phyloP scores from a whole-genome alignment of 192 early-diverging fungal genomes.

The Gonapodya sp. region DNA sequence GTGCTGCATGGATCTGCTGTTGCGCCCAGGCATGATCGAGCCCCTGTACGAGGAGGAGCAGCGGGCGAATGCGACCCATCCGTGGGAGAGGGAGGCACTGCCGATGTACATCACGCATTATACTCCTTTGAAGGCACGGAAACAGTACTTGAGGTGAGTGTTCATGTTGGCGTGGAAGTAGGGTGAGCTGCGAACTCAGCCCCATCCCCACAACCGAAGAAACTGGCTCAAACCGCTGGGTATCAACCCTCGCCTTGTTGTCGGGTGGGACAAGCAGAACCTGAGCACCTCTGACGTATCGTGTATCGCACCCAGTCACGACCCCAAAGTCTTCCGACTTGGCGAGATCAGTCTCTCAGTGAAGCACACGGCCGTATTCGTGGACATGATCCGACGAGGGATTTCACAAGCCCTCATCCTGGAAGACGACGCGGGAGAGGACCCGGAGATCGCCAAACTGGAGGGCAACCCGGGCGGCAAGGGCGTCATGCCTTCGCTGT shows the following conservation, averaged over 20 bases:
- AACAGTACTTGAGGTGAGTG: background rate
- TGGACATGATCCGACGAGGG: constrained; percentile 8
- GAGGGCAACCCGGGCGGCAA: background rate
- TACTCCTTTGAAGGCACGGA: constrained; percentile 2
- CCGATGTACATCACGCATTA: constrained; percentile 7
- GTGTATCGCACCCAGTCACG: constrained; percentile 1
- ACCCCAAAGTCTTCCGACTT: background rate
- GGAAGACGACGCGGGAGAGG: constrained; percentile 4
- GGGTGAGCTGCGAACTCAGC: background rate
- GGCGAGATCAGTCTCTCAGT: background rate
- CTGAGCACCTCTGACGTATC: background rate
- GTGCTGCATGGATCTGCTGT: constrained; percentile 1
- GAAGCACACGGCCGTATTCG: constrained; percentile 7
- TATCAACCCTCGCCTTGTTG: constrained; percentile 4
- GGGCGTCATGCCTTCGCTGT: background rate
- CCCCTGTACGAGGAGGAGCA: constrained; percentile 3
- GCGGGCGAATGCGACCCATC: constrained; percentile 3
- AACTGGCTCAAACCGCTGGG: constrained; percentile 1
- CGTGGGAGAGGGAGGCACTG: constrained; percentile 1
- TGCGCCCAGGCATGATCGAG: background rate
- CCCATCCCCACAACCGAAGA: background rate
- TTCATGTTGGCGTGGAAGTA: constrained; percentile 1
- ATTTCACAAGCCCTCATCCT: constrained; percentile 1
- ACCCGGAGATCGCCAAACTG: constrained; percentile 9
- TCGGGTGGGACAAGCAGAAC: constrained; percentile 9